Evolutionary conservation across 768 basidiomycete species (phyloP).

Genomic region (Royoungia palumana): DNA sequence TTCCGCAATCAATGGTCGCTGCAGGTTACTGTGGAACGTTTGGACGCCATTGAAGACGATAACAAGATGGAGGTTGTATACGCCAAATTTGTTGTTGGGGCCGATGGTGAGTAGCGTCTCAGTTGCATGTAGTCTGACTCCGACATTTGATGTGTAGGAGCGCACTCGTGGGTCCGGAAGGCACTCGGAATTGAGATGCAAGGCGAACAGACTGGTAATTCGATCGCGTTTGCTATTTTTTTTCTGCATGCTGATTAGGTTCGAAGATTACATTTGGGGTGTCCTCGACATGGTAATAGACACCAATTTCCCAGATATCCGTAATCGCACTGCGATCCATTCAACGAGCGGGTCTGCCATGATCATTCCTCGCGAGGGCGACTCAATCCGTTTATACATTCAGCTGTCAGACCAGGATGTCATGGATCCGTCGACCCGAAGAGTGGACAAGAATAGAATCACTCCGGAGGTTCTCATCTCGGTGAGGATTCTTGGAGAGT

Average conservation of each 20-base stretch:
- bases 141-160: constrained; percentile 25
- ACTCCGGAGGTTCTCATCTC: constrained; percentile 51
- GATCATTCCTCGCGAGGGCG: constrained; percentile 70
- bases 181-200: constrained; percentile 42
- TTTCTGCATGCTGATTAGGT: background rate
- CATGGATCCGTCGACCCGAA: constrained; percentile 43
- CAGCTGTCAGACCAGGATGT: constrained; percentile 54
- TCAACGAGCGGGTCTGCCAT: constrained; percentile 66
- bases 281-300: constrained; percentile 71
- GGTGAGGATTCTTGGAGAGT: constrained; percentile 29
- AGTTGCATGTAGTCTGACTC: background rate
- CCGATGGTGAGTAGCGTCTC: constrained; percentile 27
- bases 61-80: constrained; percentile 31
- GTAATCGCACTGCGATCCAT: constrained; percentile 62
- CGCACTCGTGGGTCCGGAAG: constrained; percentile 48
- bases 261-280: constrained; percentile 77
- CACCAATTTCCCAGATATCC: constrained; percentile 78
- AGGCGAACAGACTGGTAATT: constrained; percentile 46
- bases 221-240: background rate
- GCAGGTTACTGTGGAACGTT: constrained; percentile 24
- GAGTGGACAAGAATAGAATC: constrained; percentile 51
- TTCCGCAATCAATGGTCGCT: background rate
- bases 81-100: constrained; percentile 37
- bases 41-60: constrained; percentile 27
- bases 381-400: constrained; percentile 67